phyloP scores from a whole-genome alignment of 2,329 filamentous ascomycete genomes.

The Exophiala dermatitidis region DNA sequence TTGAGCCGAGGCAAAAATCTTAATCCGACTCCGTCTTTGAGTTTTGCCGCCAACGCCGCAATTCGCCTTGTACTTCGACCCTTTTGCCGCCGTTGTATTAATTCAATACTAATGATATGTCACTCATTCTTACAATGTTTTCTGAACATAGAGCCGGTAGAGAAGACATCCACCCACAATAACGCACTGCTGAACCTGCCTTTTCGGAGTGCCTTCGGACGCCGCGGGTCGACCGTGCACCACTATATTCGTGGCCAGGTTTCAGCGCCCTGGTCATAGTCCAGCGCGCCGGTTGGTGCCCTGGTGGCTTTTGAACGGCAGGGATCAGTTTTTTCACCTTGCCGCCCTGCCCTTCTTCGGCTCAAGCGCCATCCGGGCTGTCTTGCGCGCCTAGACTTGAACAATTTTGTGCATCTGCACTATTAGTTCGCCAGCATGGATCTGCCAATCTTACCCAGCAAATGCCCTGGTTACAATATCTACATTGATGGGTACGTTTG shows the following conservation, averaged over 20 bases:
- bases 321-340: not conserved
- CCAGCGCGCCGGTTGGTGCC: not conserved
- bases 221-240: not conserved
- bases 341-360: not conserved
- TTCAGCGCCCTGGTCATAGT: not conserved
- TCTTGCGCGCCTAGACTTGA: too few relatives aligned
- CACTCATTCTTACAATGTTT: too few relatives aligned
- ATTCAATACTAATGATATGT: too few relatives aligned
- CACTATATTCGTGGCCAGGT: not conserved
- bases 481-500: conserved; percentile 66
- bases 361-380: too few relatives aligned
- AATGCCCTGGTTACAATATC: conserved; percentile 60
- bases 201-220: too few relatives aligned
- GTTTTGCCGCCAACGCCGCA: not conserved
- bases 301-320: not conserved
- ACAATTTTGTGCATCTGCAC: not conserved
- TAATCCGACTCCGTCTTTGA: not conserved
- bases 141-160: too few relatives aligned
- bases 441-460: conserved; percentile 20
- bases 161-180: too few relatives aligned
- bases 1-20: not conserved
- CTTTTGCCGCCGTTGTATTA: too few relatives aligned
- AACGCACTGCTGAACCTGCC: too few relatives aligned
- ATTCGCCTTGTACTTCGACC: too few relatives aligned
- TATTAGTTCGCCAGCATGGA: conserved; percentile 16